Evolutionary conservation across 1,284 basidiomycete species (phyloP), one percentile per base, ranked within the genome.

Genomic region (Leccinum griseonigrum): DNA sequence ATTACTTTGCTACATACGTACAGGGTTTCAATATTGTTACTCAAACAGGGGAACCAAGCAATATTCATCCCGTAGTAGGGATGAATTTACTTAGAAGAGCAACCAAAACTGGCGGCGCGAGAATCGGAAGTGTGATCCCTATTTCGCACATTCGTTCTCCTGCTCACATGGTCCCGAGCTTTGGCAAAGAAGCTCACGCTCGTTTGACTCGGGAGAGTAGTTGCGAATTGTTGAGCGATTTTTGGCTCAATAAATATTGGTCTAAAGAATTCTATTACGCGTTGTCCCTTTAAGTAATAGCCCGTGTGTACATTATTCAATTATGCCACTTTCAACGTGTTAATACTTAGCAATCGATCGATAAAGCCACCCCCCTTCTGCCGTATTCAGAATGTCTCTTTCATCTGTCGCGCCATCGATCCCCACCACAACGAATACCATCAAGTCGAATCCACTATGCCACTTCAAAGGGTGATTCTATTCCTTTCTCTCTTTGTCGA

Each of bases 81-180:
- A 65, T 64, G 62, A 28, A 64, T 28, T 5, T 60, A 0, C 50
- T 65, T 5, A n/a, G 46, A 38, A 0, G 9, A 16, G 59, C 38
- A 3, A 53, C 34, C 5, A 28, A 16, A 18, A n/a, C 50, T 7
- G 40, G 50, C 22, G 36, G 29, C 3, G 28, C 26, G 11, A 2
- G 13, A 0, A 53, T 63, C 2, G 36, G 64, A 3, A 13, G 56
- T 6, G 38, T 65, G 0, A 31, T 64, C 8, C 60, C 63, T 3
- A 5, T 65, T 6, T 51, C 60, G 11, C 55, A 64, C 11, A 59
- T 65, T 2, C 26, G 18, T 6, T 60, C 63, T 28, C n/a, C 38
- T 3, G 48, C 34, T 3, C 55, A 65, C 18, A 1, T 48, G 18
- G 9, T 48, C 46, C 46, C 18, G 18, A 48, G 9, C 46, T 48